phyloP scores from a whole-genome alignment of 306 rosid species.

The Quillaja saponaria region DNA sequence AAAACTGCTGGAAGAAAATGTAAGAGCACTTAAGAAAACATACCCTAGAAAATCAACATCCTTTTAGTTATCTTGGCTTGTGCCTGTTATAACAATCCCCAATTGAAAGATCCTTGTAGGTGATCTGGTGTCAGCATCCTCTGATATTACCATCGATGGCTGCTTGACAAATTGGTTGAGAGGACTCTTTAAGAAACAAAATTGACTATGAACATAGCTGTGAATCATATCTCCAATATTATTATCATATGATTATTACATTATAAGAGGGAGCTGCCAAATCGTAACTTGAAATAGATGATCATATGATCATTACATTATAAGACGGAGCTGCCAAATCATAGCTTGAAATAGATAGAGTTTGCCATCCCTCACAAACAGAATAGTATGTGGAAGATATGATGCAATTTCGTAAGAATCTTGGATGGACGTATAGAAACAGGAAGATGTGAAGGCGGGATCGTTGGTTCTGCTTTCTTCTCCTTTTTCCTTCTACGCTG shows the following conservation, averaged over 20 bases:
- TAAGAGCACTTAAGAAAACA: too few relatives aligned
- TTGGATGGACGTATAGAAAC: constrained; percentile 60
- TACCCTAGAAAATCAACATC: too few relatives aligned
- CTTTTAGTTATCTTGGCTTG: too few relatives aligned
- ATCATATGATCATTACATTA: neutral
- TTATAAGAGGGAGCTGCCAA: constrained; percentile 7
- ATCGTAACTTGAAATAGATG: constrained; percentile 21
- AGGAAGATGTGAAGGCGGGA: constrained; percentile 35
- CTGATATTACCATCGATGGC: constrained; percentile 16
- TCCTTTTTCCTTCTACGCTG: constrained; percentile 74
- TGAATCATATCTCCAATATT: neutral
- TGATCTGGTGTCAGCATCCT: constrained; percentile 2
- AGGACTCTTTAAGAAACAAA: neutral
- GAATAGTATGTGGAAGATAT: constrained; percentile 69
- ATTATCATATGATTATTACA: neutral
- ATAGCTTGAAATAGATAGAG: constrained; percentile 22
- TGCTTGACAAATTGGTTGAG: constrained; percentile 22
- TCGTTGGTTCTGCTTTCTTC: constrained; percentile 44
- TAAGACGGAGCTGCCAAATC: constrained; percentile 9
- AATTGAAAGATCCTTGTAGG: constrained; percentile 18
- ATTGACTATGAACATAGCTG: neutral
- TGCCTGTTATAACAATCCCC: too few relatives aligned
- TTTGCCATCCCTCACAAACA: constrained; percentile 45
- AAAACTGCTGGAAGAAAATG: too few relatives aligned
- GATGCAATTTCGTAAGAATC: constrained; percentile 65